Evolutionary conservation across 257 asterid genomes (phyloP), one percentile per base, ranked within the genome.

Genomic region (Capsicum baccatum): DNA sequence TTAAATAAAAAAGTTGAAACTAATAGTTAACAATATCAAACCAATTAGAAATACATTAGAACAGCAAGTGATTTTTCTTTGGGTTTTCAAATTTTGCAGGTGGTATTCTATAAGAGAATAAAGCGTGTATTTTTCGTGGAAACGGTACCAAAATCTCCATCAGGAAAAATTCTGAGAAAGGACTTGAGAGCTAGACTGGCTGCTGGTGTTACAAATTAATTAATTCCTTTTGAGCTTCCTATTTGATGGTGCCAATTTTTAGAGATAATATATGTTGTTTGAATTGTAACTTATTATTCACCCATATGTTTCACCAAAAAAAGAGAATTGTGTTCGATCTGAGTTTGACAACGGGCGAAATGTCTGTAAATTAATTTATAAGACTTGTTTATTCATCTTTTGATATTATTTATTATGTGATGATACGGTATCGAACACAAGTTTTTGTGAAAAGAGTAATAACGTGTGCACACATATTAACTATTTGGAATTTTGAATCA

Each of bases 81-180:
- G 6, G 17, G 16, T 48, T 21, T 78, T 15, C 80, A 48, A 73
- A n/a, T 17, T 8, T 58, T 33, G n/a, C 92, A 95, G 99, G 99
- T 96, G 54, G 86, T 94, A 8, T 94, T 92, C 84, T 96, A 96
- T 90, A 96, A 96, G 93, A 93, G 97, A 91, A 86, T 96, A 83
- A 88, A 86, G 9, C 87, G 91, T 3, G 98, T 92, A 58, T 93
- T 92, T 84, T 96, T 96, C 85, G 79, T 92, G 13, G 98, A 96
- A 39, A 89, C 91, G 0, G 86, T 96, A 66, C 99, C 99, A 0
- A 94, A 94, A 86, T 90, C 93, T 83, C 99, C 99, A 4, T 91
- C 98, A 0, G 99, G 99, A 33, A 96, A 96, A 62, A 96, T 96
- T 85, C 89, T 96, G 91, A 92, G 99, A 55, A 96, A 96, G 91